phyloP scores from a whole-genome alignment of 202 grass and related monocot genomes.

The Bolboschoenoplectus hybrid region DNA sequence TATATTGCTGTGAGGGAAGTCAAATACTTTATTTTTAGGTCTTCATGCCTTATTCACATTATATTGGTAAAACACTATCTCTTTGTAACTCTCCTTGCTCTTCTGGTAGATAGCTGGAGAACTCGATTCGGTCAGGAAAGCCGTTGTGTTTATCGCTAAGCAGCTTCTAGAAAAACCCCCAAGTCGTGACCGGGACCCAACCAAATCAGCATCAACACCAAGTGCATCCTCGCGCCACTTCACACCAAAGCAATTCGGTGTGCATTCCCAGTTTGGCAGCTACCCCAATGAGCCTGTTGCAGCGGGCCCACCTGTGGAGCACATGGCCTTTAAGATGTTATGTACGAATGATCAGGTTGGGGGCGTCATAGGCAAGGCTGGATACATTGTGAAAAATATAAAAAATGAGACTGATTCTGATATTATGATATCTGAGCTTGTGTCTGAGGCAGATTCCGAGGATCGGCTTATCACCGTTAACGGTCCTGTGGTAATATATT shows the following conservation, averaged over 20 bases:
- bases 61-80: neutral
- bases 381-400: conserved; percentile 77
- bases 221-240: conserved; percentile 21
- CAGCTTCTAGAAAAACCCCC: conserved; percentile 71
- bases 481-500: conserved; percentile 69
- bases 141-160: conserved; percentile 60
- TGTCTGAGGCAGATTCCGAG: conserved; percentile 71
- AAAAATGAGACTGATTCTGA: conserved; percentile 92
- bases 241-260: conserved; percentile 25
- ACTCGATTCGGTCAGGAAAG: conserved; percentile 72
- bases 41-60: neutral
- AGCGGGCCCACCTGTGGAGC: conserved; percentile 52
- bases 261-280: conserved; percentile 36
- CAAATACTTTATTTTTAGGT: neutral
- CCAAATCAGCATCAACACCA: conserved; percentile 12
- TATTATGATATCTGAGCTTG: conserved; percentile 84
- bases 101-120: conserved; percentile 73
- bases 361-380: conserved; percentile 85
- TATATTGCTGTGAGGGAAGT: neutral
- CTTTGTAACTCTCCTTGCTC: neutral
- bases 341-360: conserved; percentile 86
- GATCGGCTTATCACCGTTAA: conserved; percentile 71
- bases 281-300: conserved; percentile 52
- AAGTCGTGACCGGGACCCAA: conserved; percentile 46
- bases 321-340: conserved; percentile 68